phyloP scores from a whole-genome alignment of 148 eudicot species.

The Polygonum maritimum region DNA sequence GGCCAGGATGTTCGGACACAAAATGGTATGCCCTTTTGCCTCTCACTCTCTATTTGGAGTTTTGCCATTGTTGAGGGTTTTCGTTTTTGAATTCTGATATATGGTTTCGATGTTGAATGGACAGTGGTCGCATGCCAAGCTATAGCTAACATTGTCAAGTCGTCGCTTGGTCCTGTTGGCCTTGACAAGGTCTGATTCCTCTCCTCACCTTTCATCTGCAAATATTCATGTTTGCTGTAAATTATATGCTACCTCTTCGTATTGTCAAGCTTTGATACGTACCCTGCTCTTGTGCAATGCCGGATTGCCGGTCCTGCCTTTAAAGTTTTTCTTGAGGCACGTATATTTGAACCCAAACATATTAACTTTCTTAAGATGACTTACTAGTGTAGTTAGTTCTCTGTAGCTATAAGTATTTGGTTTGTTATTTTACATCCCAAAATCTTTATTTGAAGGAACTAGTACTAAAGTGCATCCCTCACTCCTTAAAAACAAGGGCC shows the following conservation, averaged over 20 bases:
- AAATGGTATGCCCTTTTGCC: constrained; percentile 35
- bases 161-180: constrained; percentile 98
- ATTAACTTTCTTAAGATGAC: background rate
- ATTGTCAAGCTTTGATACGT: background rate
- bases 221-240: background rate
- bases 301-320: background rate
- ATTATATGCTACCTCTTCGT: background rate
- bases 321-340: background rate
- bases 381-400: background rate
- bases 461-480: too few species aligned
- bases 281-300: background rate
- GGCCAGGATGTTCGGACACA: constrained; percentile 98
- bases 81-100: background rate
- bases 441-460: background rate
- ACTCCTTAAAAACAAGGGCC: too few species aligned
- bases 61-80: background rate
- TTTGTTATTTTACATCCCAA: too few species aligned
- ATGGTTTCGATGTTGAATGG: background rate
- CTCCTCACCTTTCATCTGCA: background rate
- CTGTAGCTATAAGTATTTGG: too few species aligned
- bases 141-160: constrained; percentile 81
- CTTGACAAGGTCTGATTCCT: constrained; percentile 71
- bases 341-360: background rate
- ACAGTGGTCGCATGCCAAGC: constrained; percentile 93
- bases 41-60: background rate